Conservation (phyloP, 163 green algal species). For the Prototheca wickerhamii region DNA sequence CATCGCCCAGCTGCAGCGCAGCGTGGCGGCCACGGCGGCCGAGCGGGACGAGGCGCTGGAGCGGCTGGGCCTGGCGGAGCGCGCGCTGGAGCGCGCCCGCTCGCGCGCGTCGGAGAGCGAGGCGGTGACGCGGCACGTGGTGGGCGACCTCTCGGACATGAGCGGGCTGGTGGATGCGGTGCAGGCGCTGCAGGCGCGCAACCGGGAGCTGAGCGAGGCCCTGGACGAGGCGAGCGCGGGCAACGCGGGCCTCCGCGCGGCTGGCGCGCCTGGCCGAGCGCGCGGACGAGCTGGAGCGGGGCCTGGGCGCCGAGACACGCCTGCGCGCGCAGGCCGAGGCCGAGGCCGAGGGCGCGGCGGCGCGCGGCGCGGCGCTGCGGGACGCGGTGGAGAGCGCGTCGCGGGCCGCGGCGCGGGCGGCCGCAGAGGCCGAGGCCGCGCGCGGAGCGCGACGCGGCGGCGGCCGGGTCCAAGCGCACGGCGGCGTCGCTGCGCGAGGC, state of each 20-base stretch:
- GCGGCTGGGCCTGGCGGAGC: slow-evolving; percentile 8
- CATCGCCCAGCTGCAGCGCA: no score
- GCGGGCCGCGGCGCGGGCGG: neutral
- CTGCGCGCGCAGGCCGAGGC: neutral
- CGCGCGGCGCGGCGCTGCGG: neutral
- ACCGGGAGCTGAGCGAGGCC: slow-evolving; percentile 15
- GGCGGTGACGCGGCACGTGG: slow-evolving; percentile 2
- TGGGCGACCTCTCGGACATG: slow-evolving; percentile 30
- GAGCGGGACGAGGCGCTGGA: slow-evolving; percentile 7
- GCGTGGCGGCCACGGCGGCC: no score
- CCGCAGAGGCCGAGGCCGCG: neutral
- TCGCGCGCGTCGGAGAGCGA: neutral
- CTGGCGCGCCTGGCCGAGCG: neutral
- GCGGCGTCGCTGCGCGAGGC: no score
- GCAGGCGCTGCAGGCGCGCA: slow-evolving; percentile 22
- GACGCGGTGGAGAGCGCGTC: neutral
- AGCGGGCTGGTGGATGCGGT: slow-evolving; percentile 28
- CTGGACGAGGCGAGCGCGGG: slow-evolving; percentile 5
- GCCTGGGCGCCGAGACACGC: slow-evolving; percentile 2
- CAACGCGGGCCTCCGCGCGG: neutral
- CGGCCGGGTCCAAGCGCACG: neutral
- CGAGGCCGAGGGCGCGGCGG: neutral
- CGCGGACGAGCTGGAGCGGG: neutral
- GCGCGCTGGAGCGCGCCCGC: slow-evolving; percentile 9
- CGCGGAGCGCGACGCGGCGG: neutral